These are phyloP conservation scores for Leptosphaerulina australis DNA, from an alignment of 2,329 filamentous ascomycete genomes.

Conservation along the genomic window DNA sequence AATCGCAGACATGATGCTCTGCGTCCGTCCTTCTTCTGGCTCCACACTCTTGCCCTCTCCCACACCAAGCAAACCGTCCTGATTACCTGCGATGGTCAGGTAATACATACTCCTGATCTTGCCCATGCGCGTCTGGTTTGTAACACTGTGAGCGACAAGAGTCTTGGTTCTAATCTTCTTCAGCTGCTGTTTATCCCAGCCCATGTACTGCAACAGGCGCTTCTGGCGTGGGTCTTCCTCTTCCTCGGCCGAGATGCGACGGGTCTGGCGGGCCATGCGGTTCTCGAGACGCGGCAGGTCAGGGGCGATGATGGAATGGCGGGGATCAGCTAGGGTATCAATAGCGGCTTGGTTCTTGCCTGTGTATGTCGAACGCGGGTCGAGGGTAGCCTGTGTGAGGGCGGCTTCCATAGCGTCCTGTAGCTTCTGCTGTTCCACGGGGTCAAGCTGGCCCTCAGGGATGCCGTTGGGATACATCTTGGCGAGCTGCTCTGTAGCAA, in stretches of 20 bases:
- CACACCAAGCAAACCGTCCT: conserved; percentile 82
- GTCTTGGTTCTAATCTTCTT: conserved; percentile 68
- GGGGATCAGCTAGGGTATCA: conserved; percentile 57
- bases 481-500: conserved; percentile 44
- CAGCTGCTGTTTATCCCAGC: conserved; percentile 58
- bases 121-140: conserved; percentile 94
- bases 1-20: conserved; percentile 81
- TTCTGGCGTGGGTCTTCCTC: conserved; percentile 56
- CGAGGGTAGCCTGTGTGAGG: conserved; percentile 44
- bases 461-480: conserved; percentile 47
- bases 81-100: conserved; percentile 84
- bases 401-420: conserved; percentile 40
- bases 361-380: conserved; percentile 55
- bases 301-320: conserved; percentile 54
- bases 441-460: conserved; percentile 36
- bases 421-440: conserved; percentile 24
- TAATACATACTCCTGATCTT: conserved; percentile 81
- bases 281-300: conserved; percentile 56
- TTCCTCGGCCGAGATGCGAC: conserved; percentile 43
- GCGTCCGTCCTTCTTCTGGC: conserved; percentile 66
- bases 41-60: conserved; percentile 90
- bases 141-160: conserved; percentile 74
- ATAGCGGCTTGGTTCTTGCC: conserved; percentile 57
- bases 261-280: conserved; percentile 45
- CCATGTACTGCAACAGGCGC: conserved; percentile 63